Evolutionary conservation across 768 basidiomycete species (phyloP), one percentile per base, ranked within the genome.

Genomic region (Collybia sordida): DNA sequence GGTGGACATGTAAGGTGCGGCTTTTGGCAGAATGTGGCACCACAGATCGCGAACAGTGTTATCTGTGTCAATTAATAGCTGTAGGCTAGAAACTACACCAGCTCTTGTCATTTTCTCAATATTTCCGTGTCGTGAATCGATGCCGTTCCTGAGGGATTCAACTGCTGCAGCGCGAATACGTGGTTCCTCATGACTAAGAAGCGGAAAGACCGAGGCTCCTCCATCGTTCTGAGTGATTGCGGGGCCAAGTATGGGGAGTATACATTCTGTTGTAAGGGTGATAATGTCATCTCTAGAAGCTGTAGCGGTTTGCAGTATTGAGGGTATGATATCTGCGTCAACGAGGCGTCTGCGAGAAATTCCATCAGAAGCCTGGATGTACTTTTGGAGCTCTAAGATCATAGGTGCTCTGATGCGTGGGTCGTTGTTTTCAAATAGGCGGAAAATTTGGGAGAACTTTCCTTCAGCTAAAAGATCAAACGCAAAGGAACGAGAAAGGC

Each of bases 81-180:
- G 44, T 15, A 59, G 58, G 17, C 51, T 37, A 24, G 49, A 47
- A 19, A 59, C 42, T 24, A 52, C 42, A 18, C 50, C 44, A 22
- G 51, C 35, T 21, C 44, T 48, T 12, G 50, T 53, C 21, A 59
- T 49, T n/a, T 57, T 57, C 28, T 53, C 27, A 31, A 57, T 14
- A 42, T 50, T 53, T 39, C 58, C 58, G 34, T 59, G 46, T 36
- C 47, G 58, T 28, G 58, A 59, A 39, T 59, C 56, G 24, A 59
- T 48, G 7, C 39, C 58, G 39, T 53, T 55, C 39, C 45, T 57
- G 0, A 59, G 41, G 14, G 58, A 49, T 22, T 27, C 40, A 17
- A 42, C 45, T 4, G 58, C 50, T 12, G 56, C 49, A n/a, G 45
- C 46, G 28, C 58, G 56, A 21, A 59, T 52, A 14, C 58, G 48